Conservation (phyloP, 2,329 filamentous ascomycete genomes). For the Fonsecaea pedrosoi region DNA sequence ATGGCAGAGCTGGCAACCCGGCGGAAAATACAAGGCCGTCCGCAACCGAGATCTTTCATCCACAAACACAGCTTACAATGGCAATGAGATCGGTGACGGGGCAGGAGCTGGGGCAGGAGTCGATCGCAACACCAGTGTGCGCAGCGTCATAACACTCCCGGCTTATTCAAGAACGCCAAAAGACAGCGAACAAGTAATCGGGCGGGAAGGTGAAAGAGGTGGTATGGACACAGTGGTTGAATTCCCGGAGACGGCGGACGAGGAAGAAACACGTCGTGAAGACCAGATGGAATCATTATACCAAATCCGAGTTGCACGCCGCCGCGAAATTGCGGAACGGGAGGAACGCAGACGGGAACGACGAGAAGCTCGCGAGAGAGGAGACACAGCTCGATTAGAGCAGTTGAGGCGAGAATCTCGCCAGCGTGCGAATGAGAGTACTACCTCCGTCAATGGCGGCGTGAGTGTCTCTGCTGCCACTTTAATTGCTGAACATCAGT, state of each 20-base stretch:
- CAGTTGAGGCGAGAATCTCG: constrained; percentile 65
- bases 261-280: constrained; percentile 78
- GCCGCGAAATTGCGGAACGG: constrained; percentile 76
- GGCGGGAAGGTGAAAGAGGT: constrained; percentile 85
- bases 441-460: constrained; percentile 38
- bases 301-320: constrained; percentile 80
- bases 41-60: constrained; percentile 30
- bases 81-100: constrained; percentile 25
- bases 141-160: constrained; percentile 93
- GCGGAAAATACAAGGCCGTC: constrained; percentile 37
- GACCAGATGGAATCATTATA: constrained; percentile 93
- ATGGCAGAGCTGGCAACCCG: constrained; percentile 39
- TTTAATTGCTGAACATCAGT: constrained; percentile 53
- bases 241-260: constrained; percentile 78
- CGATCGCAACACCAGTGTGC: constrained; percentile 82
- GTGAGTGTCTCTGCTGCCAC: constrained; percentile 45
- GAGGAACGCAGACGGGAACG: constrained; percentile 75
- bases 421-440: constrained; percentile 55
- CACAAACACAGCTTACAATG: constrained; percentile 34
- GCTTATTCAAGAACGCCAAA: constrained; percentile 77
- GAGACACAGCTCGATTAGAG: constrained; percentile 73
- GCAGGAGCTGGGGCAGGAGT: constrained; percentile 55
- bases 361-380: constrained; percentile 73
- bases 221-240: constrained; percentile 92
- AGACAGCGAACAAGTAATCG: constrained; percentile 81